phyloP scores from a whole-genome alignment of 345 rosid genomes.

The Camelina neglecta region DNA sequence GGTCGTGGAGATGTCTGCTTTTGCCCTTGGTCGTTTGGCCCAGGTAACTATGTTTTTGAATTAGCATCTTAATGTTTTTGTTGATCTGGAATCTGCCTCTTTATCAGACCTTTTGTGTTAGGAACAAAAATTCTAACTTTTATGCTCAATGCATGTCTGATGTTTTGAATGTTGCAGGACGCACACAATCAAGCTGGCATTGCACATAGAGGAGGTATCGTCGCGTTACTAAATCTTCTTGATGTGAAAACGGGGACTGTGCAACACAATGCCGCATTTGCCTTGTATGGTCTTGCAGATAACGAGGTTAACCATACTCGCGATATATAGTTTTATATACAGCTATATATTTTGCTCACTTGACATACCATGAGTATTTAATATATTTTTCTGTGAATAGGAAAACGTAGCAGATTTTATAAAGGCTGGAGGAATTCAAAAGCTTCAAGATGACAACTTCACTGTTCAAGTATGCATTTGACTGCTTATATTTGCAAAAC shows the following conservation, averaged over 20 bases:
- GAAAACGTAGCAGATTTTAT: slow-evolving; percentile 71
- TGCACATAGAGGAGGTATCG: slow-evolving; percentile 66
- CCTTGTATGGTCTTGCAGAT: slow-evolving; percentile 77
- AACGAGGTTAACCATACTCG: slow-evolving; percentile 60
- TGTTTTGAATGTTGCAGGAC: slow-evolving; percentile 50
- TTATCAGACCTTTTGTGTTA: slow-evolving; percentile 1
- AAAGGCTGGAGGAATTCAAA: slow-evolving; percentile 62
- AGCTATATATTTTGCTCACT: not conserved
- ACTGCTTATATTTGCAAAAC: slow-evolving; percentile 13
- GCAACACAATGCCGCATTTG: slow-evolving; percentile 82
- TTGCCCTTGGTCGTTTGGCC: slow-evolving; percentile 84
- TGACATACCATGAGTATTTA: slow-evolving; percentile 5
- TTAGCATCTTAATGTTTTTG: slow-evolving; percentile 8
- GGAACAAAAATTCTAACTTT: not conserved
- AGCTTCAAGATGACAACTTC: slow-evolving; percentile 69
- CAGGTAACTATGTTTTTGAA: slow-evolving; percentile 54
- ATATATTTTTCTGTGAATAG: slow-evolving; percentile 37
- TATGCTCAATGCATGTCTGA: slow-evolving; percentile 4
- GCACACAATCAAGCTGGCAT: slow-evolving; percentile 87
- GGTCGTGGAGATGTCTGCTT: slow-evolving; percentile 79
- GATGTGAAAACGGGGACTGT: slow-evolving; percentile 60
- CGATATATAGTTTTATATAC: slow-evolving; percentile 16
- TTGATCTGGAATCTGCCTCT: slow-evolving; percentile 12
- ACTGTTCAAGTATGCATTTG: slow-evolving; percentile 55
- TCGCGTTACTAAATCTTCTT: slow-evolving; percentile 61